Evolutionary conservation across 768 basidiomycete genomes (phyloP), one percentile per base, ranked within the genome.

Genomic region (Amanita subjunquillea): DNA sequence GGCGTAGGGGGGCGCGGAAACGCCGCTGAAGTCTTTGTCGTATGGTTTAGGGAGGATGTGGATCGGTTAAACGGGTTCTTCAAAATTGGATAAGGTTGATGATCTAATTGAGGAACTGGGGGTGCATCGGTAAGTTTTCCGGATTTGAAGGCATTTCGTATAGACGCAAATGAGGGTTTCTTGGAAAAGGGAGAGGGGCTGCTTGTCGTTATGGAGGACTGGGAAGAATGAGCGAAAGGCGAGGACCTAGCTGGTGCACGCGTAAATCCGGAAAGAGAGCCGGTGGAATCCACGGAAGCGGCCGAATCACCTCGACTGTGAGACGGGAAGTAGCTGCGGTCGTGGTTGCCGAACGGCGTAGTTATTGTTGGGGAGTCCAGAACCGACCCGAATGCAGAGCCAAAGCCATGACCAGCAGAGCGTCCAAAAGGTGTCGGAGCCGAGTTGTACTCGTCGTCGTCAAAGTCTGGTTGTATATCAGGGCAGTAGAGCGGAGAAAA

Each of bases 1-100:
- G 82, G 83, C 3, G 80, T 85, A 0, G 81, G 70, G 10, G 87
- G 82, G 29, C 85, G 73, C 22, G 74, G 71, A 52, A 76, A 75
- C 0, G 79, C 72, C 1, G 80, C 73, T 52, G 75, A 82, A 4
- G 74, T 65, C 34, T 69, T 63, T 25, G 62, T 64, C 36, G 63
- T 63, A 51, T 73, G 82, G 66, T 56, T 82, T 36, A 89, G 74
- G 1, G 89, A 89, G 1, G 87, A 88, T 0, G 79, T 86, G 5
- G 87, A 89, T 37, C 84, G 83, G 64, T 85, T 86, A 68, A 90
- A 91, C 0, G 87, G 86, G 63, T 87, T 87, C 68, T 83, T 87
- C 57, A 90, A 67, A 36, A 78, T 79, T 17, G 85, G 83, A 62
- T 88, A 83, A 3, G 72, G 75, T 48, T 84, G 75, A 48, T 79